These are phyloP conservation scores for Kodamaea fukazawae DNA, from an alignment of 805 yeast genomes.

Conservation along the genomic window DNA sequence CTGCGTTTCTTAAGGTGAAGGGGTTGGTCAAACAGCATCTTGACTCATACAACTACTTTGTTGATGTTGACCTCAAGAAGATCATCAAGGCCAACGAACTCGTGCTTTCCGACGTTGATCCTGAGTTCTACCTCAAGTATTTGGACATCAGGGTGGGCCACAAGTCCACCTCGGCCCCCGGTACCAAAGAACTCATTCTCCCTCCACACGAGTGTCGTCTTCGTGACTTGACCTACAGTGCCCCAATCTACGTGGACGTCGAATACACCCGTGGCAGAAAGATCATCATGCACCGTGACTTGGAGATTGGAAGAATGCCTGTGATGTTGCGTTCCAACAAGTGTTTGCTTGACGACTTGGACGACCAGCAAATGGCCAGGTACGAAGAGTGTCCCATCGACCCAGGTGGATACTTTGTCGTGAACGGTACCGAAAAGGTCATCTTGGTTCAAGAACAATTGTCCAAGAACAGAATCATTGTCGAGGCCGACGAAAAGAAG, in stretches of 20 bases:
- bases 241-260: slow-evolving; percentile 94
- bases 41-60: slow-evolving; percentile 97
- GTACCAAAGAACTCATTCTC: slow-evolving; percentile 56
- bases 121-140: slow-evolving; percentile 91
- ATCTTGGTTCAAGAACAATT: slow-evolving; percentile 95
- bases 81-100: slow-evolving; percentile 88
- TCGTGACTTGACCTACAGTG: slow-evolving; percentile 90
- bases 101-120: slow-evolving; percentile 92
- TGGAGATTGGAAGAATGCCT: slow-evolving; percentile 99
- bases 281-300: slow-evolving; percentile 82
- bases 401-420: slow-evolving; percentile 98
- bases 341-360: slow-evolving; percentile 78
- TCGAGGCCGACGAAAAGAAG: slow-evolving; percentile 95
- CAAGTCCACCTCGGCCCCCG: slow-evolving; percentile 52
- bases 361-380: slow-evolving; percentile 81
- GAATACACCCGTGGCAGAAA: slow-evolving; percentile 95
- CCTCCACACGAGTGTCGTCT: slow-evolving; percentile 96
- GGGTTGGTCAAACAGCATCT: slow-evolving; percentile 96
- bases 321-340: slow-evolving; percentile 92
- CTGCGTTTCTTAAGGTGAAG: slow-evolving; percentile 93
- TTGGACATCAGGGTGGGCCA: slow-evolving; percentile 90
- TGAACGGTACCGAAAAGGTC: slow-evolving; percentile 97
- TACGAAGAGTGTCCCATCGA: slow-evolving; percentile 94
- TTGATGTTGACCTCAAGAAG: slow-evolving; percentile 88
- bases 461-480: slow-evolving; percentile 94